phyloP scores from a whole-genome alignment of 208 protist genomes.

The Porcisia hertigi region DNA sequence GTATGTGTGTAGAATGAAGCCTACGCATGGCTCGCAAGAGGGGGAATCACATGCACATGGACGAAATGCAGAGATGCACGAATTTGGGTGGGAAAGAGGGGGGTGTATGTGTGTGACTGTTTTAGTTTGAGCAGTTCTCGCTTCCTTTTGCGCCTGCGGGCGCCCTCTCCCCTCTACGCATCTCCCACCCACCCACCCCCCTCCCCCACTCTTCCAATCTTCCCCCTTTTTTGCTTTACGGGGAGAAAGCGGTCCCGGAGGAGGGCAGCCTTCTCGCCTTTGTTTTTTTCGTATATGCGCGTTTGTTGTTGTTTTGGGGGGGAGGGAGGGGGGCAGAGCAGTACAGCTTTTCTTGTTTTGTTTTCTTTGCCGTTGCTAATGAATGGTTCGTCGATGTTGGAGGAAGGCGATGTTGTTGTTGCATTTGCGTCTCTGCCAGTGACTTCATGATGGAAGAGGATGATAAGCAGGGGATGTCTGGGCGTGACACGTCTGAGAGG shows the following conservation, averaged over 20 bases:
- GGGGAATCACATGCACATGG: not conserved
- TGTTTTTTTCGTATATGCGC: not conserved
- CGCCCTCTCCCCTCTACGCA: no score
- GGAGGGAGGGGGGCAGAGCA: not conserved
- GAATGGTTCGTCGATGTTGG: no score
- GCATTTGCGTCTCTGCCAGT: no score
- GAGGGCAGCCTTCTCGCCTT: not conserved
- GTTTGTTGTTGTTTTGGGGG: not conserved
- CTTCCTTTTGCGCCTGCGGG: not conserved
- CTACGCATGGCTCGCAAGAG: not conserved
- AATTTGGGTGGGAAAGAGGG: not conserved
- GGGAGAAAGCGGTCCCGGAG: no score
- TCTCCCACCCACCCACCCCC: not conserved
- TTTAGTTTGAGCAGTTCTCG: not conserved
- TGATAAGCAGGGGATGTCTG: no score
- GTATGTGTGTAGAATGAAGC: not conserved
- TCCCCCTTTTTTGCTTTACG: not conserved
- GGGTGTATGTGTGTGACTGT: not conserved
- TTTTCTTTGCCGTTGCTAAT: no score
- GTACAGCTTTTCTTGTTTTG: no score
- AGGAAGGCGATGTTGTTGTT: no score
- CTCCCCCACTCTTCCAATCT: not conserved
- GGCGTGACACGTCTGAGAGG: no score
- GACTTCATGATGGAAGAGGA: no score
- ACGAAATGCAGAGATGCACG: not conserved